Percentiles rank a stretch among this genome's conserved stretches.
These are phyloP conservation scores for Vanilla planifolia DNA, from an alignment of 106 monocot species.

Conservation along the genomic window DNA sequence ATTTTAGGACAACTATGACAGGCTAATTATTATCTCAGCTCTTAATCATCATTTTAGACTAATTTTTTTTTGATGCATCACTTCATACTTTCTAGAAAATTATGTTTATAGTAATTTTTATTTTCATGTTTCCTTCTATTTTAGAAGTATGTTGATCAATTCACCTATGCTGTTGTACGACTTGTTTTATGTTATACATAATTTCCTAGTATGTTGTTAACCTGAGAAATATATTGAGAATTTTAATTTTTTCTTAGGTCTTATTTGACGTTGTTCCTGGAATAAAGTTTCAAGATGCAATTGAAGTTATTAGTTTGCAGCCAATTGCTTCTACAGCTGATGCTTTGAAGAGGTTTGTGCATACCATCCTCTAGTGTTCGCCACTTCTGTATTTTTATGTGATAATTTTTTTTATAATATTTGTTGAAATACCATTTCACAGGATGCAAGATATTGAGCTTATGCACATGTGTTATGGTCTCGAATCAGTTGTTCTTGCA, in stretches of 20 bases:
- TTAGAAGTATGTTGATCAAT: no score
- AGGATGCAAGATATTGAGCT: constrained; percentile 90
- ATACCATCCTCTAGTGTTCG: background rate
- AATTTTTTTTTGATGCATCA: no score
- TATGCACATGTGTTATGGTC: constrained; percentile 81
- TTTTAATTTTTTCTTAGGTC: constrained; percentile 38
- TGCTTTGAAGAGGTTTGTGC: constrained; percentile 66
- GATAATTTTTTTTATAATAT: background rate
- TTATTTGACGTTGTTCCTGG: constrained; percentile 86
- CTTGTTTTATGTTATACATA: no score
- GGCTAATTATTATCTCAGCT: no score
- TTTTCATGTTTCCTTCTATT: no score
- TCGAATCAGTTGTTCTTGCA: constrained; percentile 80
- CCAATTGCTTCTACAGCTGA: constrained; percentile 59
- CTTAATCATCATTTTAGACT: no score
- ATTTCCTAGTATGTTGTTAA: no score
- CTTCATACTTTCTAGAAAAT: no score
- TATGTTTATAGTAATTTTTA: no score
- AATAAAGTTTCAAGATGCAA: constrained; percentile 84
- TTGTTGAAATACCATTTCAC: constrained; percentile 7
- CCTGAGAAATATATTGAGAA: constrained; percentile 7
- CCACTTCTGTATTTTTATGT: background rate
- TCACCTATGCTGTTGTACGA: no score
- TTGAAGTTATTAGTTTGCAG: constrained; percentile 78
- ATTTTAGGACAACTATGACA: no score